These are phyloP conservation scores for Orychophragmus violaceus DNA, from an alignment of 345 rosid species.

Conservation along the genomic window DNA sequence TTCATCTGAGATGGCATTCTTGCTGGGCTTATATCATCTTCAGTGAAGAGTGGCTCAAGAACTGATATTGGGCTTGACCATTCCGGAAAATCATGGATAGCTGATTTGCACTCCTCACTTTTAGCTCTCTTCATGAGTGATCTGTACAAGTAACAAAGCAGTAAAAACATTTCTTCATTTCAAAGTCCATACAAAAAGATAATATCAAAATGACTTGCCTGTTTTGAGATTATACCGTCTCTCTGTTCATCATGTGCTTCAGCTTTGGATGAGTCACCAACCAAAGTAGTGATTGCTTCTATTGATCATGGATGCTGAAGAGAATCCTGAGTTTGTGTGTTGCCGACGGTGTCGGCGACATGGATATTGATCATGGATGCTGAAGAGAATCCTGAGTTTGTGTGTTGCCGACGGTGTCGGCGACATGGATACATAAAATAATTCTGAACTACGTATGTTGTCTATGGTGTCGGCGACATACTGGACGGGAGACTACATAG, in stretches of 20 bases:
- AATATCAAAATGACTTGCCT: slow-evolving; percentile 23
- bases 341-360: too few relatives aligned
- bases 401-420: too few relatives aligned
- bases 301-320: too few relatives aligned
- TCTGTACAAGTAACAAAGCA: slow-evolving; percentile 13
- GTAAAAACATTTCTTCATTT: slow-evolving; percentile 2
- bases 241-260: slow-evolving; percentile 21
- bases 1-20: slow-evolving; percentile 51
- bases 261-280: slow-evolving; percentile 9
- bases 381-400: too few relatives aligned
- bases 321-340: too few relatives aligned
- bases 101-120: slow-evolving; percentile 40
- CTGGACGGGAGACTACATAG: too few relatives aligned
- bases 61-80: slow-evolving; percentile 92
- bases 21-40: slow-evolving; percentile 66
- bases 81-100: slow-evolving; percentile 41
- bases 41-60: slow-evolving; percentile 62
- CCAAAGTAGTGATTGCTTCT: slow-evolving; percentile 19
- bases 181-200: not conserved
- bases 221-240: slow-evolving; percentile 2
- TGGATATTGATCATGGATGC: too few relatives aligned
- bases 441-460: too few relatives aligned
- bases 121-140: slow-evolving; percentile 30
- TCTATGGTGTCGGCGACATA: too few relatives aligned
- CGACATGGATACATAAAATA: too few relatives aligned